phyloP scores from a whole-genome alignment of 805 yeast genomes.

The Kurtzmaniella cleridarum region DNA sequence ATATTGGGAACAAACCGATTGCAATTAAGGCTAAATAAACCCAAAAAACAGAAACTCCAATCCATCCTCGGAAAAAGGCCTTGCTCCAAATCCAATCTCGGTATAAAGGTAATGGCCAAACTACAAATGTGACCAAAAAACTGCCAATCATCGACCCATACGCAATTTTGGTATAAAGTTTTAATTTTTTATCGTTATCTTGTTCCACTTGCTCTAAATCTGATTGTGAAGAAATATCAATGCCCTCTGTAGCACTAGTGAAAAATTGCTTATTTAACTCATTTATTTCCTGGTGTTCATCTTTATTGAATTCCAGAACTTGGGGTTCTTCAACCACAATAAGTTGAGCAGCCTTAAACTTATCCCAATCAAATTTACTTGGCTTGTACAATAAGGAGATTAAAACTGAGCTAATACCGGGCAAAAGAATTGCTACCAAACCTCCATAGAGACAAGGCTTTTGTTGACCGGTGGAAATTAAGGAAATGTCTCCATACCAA shows the following conservation, averaged over 20 bases:
- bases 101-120: conserved; percentile 41
- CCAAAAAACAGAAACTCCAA: conserved; percentile 35
- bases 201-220: no score
- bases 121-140: conserved; percentile 30
- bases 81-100: conserved; percentile 36
- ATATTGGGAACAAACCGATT: conserved; percentile 29
- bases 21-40: conserved; percentile 28
- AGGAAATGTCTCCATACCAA: conserved; percentile 21
- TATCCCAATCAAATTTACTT: conserved; percentile 23
- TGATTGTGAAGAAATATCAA: background rate
- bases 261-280: background rate
- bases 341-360: conserved; percentile 17
- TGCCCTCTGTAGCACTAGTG: background rate
- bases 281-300: conserved; percentile 6
- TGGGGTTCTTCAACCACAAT: conserved; percentile 9
- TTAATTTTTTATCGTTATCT: background rate
- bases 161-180: conserved; percentile 15
- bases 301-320: conserved; percentile 4
- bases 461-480: conserved; percentile 22
- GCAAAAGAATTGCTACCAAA: conserved; percentile 26
- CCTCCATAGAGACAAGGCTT: conserved; percentile 31
- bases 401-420: conserved; percentile 21
- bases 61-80: conserved; percentile 33
- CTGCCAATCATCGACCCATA: conserved; percentile 18
- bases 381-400: conserved; percentile 23